Conservation (phyloP, 2,329 filamentous ascomycete species). For the Sarocladiaceae sp. region DNA sequence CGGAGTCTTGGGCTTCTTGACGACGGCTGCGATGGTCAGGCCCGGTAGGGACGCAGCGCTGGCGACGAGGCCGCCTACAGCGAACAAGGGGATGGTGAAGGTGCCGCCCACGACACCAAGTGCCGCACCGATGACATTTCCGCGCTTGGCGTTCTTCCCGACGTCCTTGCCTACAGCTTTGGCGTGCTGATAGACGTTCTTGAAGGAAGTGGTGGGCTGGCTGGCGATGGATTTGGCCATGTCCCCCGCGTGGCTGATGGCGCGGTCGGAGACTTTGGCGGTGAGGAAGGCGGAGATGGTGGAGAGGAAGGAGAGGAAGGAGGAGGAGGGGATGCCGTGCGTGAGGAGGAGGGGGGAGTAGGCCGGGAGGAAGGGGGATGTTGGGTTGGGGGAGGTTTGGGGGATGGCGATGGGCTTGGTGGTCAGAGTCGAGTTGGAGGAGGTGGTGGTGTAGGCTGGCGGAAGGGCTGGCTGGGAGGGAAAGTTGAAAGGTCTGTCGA, state of each 20-base stretch:
- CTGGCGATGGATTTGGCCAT: slow-evolving; percentile 28
- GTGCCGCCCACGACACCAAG: slow-evolving; percentile 28
- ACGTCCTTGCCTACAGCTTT: slow-evolving; percentile 31
- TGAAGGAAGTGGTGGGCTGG: slow-evolving; percentile 29
- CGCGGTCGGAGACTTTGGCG: slow-evolving; percentile 37
- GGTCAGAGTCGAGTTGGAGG: background rate
- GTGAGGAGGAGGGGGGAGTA: slow-evolving; percentile 31
- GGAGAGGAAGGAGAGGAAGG: slow-evolving; percentile 27
- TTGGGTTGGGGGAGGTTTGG: slow-evolving; percentile 25
- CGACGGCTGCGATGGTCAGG: slow-evolving; percentile 24
- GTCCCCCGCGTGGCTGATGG: slow-evolving; percentile 36
- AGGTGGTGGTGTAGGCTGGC: slow-evolving; percentile 8
- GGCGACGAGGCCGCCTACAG: slow-evolving; percentile 29
- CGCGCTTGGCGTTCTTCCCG: slow-evolving; percentile 27
- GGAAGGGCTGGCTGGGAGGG: slow-evolving; percentile 20
- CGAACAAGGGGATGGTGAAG: slow-evolving; percentile 31
- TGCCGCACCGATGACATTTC: slow-evolving; percentile 34
- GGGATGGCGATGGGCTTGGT: slow-evolving; percentile 32
- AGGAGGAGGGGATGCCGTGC: slow-evolving; percentile 28
- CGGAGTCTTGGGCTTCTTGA: slow-evolving; percentile 33
- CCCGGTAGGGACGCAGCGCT: slow-evolving; percentile 28
- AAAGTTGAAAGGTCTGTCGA: slow-evolving; percentile 28
- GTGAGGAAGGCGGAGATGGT: slow-evolving; percentile 40
- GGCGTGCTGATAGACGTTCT: slow-evolving; percentile 28
- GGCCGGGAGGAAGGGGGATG: slow-evolving; percentile 31